A percentile compares a stretch with the other conserved stretches of the same genome.
These are phyloP conservation scores for Saksenaea oblongispora DNA, from an alignment of 371 early-diverging fungal genomes.

Conservation along the genomic window DNA sequence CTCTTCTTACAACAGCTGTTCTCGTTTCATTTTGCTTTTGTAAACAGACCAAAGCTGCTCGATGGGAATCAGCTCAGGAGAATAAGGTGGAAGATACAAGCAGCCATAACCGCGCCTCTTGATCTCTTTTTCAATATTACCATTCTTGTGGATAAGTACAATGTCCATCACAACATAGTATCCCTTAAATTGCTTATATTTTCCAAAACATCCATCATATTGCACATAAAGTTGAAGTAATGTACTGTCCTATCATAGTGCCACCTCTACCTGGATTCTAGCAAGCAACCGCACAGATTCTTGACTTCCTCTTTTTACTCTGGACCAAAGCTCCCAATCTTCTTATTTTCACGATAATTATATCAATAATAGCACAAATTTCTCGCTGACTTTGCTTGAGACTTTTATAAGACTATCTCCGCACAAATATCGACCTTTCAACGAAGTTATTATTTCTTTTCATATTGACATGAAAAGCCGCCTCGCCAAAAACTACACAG, in stretches of 20 bases:
- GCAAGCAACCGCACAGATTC: background rate
- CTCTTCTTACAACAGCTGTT: conserved; percentile 9
- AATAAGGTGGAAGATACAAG: background rate
- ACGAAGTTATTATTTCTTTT: background rate
- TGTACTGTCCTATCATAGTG: conserved; percentile 13
- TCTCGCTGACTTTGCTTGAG: background rate
- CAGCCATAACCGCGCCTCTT: background rate
- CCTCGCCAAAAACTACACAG: conserved; percentile 10
- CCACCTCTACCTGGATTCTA: background rate
- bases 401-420: conserved; percentile 4
- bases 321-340: conserved; percentile 3
- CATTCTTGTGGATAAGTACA: too few relatives aligned
- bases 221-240: conserved; percentile 8
- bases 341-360: conserved; percentile 3
- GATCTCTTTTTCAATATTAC: too few relatives aligned
- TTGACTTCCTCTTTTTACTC: conserved; percentile 4
- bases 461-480: conserved; percentile 17
- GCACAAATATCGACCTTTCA: background rate
- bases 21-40: conserved; percentile 13
- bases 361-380: background rate
- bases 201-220: conserved; percentile 12
- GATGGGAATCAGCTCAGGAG: conserved; percentile 9
- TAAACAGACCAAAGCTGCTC: too few relatives aligned
- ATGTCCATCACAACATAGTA: conserved; percentile 12
- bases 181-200: conserved; percentile 7